Evolutionary conservation across 345 rosid species (phyloP).

Genomic region (Acer saccharum): DNA sequence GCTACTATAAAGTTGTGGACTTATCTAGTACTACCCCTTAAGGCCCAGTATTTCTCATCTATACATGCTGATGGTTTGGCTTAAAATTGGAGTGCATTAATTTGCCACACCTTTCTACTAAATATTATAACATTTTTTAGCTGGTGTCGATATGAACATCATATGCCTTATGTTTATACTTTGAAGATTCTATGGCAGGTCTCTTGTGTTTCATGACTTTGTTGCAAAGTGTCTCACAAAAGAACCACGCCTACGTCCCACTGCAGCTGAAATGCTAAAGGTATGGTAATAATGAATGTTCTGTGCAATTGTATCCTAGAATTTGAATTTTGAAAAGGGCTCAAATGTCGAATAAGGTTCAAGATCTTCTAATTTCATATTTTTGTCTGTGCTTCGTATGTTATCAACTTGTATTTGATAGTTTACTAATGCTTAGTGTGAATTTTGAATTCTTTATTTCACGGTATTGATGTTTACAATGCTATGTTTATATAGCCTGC

Average conservation of each 20-base stretch:
- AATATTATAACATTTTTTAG: not conserved
- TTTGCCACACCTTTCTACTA: not conserved
- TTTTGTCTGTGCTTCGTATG: not conserved
- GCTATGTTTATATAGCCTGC: no score
- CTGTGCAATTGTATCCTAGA: not conserved
- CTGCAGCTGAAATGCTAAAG: conserved; percentile 97
- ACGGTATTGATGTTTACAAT: no score
- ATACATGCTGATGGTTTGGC: not conserved
- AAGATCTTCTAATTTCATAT: no score
- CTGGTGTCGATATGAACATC: not conserved
- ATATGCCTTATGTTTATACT: conserved; percentile 15
- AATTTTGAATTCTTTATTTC: no score
- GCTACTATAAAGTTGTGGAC: not conserved
- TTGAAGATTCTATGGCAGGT: conserved; percentile 52
- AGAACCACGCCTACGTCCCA: conserved; percentile 92
- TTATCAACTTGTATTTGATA: not conserved
- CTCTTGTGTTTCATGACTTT: conserved; percentile 98
- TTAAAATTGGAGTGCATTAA: not conserved
- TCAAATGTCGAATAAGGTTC: not conserved
- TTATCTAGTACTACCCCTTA: not conserved
- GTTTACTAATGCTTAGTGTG: not conserved
- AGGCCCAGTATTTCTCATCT: not conserved
- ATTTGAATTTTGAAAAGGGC: conserved; percentile 9
- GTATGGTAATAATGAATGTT: conserved; percentile 38
- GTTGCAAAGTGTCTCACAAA: conserved; percentile 95